A percentile compares a stretch with the other conserved stretches of the same genome.
phyloP scores from a whole-genome alignment of 768 basidiomycete genomes.

The Chalciporus pseudorubinellus region DNA sequence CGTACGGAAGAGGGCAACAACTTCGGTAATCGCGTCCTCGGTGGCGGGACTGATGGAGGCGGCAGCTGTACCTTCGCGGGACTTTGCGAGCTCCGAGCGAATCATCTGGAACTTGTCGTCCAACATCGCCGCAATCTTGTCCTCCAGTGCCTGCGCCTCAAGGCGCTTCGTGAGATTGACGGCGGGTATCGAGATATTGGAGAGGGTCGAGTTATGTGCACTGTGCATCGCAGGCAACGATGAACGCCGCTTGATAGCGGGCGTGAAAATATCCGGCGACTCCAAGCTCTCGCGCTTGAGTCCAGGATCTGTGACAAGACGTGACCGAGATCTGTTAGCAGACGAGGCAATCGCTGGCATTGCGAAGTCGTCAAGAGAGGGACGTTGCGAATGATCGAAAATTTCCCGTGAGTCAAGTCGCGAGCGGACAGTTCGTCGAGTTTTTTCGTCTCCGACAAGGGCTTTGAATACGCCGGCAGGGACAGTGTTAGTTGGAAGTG shows the following conservation, averaged over 20 bases:
- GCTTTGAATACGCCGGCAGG: conserved; percentile 88
- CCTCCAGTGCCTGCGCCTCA: conserved; percentile 59
- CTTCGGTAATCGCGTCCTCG: conserved; percentile 62
- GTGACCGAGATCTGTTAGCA: conserved; percentile 49
- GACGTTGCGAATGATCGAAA: conserved; percentile 63
- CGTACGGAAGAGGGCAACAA: conserved; percentile 63
- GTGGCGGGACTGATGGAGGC: conserved; percentile 43
- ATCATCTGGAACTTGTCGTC: conserved; percentile 66
- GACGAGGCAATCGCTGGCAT: conserved; percentile 68
- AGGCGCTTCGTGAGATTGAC: conserved; percentile 55
- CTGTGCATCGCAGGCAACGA: conserved; percentile 57
- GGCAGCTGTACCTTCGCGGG: conserved; percentile 20
- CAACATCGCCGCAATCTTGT: conserved; percentile 58
- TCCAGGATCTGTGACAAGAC: conserved; percentile 60
- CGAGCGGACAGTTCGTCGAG: conserved; percentile 70
- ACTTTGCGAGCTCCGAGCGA: conserved; percentile 38
- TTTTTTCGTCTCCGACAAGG: conserved; percentile 64
- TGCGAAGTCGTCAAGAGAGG: conserved; percentile 75
- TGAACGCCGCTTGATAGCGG: conserved; percentile 48
- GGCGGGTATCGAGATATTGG: conserved; percentile 43
- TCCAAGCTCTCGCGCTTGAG: conserved; percentile 29
- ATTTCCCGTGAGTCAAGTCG: conserved; percentile 72
- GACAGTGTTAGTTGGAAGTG: conserved; percentile 66
- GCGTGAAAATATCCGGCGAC: conserved; percentile 43
- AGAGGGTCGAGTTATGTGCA: conserved; percentile 42